phyloP scores from a whole-genome alignment of 805 yeast species.

The Tetrapisispora pingtungensis region DNA sequence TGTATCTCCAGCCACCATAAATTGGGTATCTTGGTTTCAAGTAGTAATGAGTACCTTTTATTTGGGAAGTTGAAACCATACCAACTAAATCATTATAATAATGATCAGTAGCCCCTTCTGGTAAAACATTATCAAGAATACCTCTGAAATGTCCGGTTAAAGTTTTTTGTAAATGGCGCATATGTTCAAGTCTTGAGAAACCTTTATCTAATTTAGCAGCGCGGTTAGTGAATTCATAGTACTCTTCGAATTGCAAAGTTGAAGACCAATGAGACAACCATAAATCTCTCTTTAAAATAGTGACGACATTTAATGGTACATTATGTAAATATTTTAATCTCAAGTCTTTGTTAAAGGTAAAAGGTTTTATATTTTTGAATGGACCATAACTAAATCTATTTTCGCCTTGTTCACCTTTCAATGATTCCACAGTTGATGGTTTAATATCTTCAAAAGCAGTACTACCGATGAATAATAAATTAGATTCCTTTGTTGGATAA shows the following conservation, averaged over 20 bases:
- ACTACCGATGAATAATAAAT: constrained; percentile 30
- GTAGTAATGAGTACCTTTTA: constrained; percentile 33
- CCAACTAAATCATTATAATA: constrained; percentile 89
- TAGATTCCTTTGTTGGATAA: constrained; percentile 51
- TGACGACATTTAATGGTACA: constrained; percentile 52
- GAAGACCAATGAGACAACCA: constrained; percentile 87
- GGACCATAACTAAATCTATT: constrained; percentile 49
- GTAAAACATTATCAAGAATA: constrained; percentile 49
- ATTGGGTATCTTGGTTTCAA: constrained; percentile 87
- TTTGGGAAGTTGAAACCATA: constrained; percentile 70
- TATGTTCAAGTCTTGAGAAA: constrained; percentile 73
- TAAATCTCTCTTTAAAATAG: constrained; percentile 54
- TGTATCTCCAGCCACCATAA: constrained; percentile 92
- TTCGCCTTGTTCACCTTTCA: constrained; percentile 33
- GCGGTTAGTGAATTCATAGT: constrained; percentile 66
- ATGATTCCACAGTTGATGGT: constrained; percentile 16
- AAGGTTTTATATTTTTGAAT: constrained; percentile 36
- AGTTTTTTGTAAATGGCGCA: constrained; percentile 32
- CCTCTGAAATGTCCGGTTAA: constrained; percentile 42
- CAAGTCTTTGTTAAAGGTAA: constrained; percentile 35
- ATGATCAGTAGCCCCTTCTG: constrained; percentile 45
- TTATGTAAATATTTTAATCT: constrained; percentile 55
- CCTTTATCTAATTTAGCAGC: constrained; percentile 64
- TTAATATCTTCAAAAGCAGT: constrained; percentile 12
- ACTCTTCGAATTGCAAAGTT: constrained; percentile 69